Evolutionary conservation across 2,329 filamentous ascomycete species (phyloP).

Genomic region (Calonectria leucothoes): DNA sequence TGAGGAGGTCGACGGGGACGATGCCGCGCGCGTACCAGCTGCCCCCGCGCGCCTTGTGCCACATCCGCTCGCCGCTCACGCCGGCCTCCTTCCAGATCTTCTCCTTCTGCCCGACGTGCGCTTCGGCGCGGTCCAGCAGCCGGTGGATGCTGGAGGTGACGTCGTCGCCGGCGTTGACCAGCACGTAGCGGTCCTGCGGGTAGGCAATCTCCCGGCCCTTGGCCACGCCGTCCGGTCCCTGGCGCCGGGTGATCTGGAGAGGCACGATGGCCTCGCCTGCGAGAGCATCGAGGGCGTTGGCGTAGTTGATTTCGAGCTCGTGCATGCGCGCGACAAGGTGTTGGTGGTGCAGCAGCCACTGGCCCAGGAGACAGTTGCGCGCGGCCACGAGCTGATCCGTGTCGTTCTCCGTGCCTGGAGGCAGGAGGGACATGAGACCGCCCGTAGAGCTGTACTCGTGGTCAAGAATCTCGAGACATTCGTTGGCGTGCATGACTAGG

Average conservation of each 20-base stretch:
- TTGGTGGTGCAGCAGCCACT: constrained; percentile 67
- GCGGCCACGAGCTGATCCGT: constrained; percentile 54
- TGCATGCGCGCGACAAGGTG: constrained; percentile 66
- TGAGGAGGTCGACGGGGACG: constrained; percentile 59
- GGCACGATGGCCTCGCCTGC: constrained; percentile 63
- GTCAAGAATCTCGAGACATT: constrained; percentile 69
- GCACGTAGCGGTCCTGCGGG: constrained; percentile 66
- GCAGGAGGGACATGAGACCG: constrained; percentile 66
- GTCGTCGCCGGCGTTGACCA: constrained; percentile 66
- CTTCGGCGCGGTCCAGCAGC: constrained; percentile 59
- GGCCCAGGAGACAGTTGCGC: constrained; percentile 65
- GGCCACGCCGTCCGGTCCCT: constrained; percentile 64
- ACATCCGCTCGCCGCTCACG: constrained; percentile 54
- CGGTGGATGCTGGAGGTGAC: constrained; percentile 59
- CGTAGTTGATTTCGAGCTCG: constrained; percentile 66
- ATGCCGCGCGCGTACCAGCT: constrained; percentile 56
- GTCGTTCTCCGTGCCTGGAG: constrained; percentile 49
- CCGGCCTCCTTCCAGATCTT: constrained; percentile 50
- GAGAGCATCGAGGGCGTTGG: constrained; percentile 62
- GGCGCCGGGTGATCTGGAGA: constrained; percentile 61
- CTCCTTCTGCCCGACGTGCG: constrained; percentile 49
- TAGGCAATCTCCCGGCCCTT: constrained; percentile 62
- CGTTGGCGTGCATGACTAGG: constrained; percentile 68
- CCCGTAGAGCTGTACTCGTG: constrained; percentile 68
- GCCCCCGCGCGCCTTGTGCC: constrained; percentile 41